Conservation (phyloP, 2,329 filamentous ascomycete genomes). For the Metarhizium humberi region DNA sequence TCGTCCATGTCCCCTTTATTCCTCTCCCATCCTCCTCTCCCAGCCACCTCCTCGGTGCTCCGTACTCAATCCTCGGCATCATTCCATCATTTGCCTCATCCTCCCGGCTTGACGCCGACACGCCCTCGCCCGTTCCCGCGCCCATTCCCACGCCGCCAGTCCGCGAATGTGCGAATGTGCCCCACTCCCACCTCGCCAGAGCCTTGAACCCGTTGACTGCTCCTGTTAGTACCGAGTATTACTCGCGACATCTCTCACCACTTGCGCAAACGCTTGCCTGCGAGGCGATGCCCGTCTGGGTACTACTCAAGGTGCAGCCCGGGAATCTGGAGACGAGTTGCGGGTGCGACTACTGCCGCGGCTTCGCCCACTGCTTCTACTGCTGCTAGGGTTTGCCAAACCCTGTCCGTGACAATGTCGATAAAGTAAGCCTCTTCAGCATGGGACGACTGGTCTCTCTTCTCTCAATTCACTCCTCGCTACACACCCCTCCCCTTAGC, state of each 20-base stretch:
- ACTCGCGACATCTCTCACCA: not conserved
- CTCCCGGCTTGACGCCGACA: not conserved
- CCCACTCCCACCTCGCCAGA: not conserved
- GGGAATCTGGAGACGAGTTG: conserved; percentile 4
- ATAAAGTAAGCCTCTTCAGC: conserved; percentile 39
- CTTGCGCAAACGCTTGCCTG: not conserved
- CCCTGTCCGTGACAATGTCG: conserved; percentile 36
- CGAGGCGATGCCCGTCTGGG: not conserved
- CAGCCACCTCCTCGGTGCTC: conserved; percentile 2
- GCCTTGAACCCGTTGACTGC: not conserved
- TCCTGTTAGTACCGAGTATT: not conserved
- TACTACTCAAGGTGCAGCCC: conserved; percentile 1
- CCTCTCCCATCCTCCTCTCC: not conserved
- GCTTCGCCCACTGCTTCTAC: conserved; percentile 6
- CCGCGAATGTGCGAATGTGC: not conserved
- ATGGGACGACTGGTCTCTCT: conserved; percentile 5
- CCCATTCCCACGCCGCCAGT: not conserved
- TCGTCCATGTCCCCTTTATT: too few species aligned
- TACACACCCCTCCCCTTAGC: conserved; percentile 1
- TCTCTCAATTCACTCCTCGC: conserved; percentile 6
- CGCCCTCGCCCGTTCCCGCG: too few species aligned
- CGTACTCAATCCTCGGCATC: too few species aligned
- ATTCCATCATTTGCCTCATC: not conserved
- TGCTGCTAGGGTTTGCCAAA: conserved; percentile 22
- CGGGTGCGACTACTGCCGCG: not conserved